A percentile compares a stretch with the other conserved stretches of the same genome.
Conservation (phyloP, 78 protist genomes). For the Dictyostelium discoideum region DNA sequence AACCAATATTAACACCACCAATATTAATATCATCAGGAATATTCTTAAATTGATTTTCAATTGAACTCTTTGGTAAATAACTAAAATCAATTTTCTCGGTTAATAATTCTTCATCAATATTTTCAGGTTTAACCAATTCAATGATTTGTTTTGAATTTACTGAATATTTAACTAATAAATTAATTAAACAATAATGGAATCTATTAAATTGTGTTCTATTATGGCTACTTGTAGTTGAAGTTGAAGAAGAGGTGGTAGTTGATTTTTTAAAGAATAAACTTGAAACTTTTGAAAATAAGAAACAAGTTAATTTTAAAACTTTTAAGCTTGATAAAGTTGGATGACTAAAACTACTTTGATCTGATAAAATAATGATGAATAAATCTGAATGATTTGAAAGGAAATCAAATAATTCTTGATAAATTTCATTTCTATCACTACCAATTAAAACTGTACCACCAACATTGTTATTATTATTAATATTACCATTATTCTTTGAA, state of each 20-base stretch:
- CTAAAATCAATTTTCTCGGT: background rate
- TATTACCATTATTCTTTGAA: background rate
- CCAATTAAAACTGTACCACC: background rate
- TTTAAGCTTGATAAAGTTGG: background rate
- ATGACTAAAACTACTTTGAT: background rate
- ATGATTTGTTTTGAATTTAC: background rate
- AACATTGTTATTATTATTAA: background rate
- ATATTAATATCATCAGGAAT: background rate
- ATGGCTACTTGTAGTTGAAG: background rate
- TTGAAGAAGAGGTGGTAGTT: background rate
- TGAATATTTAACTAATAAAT: constrained; percentile 31
- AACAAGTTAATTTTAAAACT: constrained; percentile 14
- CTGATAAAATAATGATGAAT: constrained; percentile 14
- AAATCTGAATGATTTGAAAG: constrained; percentile 27
- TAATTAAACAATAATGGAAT: constrained; percentile 40
- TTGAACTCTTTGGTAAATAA: background rate
- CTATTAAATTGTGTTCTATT: constrained; percentile 7
- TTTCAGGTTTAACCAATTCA: constrained; percentile 1
- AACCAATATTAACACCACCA: background rate
- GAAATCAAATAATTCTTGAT: constrained; percentile 12
- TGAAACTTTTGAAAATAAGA: constrained; percentile 27
- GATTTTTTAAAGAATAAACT: background rate
- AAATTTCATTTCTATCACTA: constrained; percentile 28
- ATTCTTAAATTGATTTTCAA: background rate
- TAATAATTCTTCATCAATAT: background rate